Percentiles rank a stretch among this genome's conserved stretches.
Conservation (phyloP, 139 green algal genomes). For the Gonium pectorale region DNA sequence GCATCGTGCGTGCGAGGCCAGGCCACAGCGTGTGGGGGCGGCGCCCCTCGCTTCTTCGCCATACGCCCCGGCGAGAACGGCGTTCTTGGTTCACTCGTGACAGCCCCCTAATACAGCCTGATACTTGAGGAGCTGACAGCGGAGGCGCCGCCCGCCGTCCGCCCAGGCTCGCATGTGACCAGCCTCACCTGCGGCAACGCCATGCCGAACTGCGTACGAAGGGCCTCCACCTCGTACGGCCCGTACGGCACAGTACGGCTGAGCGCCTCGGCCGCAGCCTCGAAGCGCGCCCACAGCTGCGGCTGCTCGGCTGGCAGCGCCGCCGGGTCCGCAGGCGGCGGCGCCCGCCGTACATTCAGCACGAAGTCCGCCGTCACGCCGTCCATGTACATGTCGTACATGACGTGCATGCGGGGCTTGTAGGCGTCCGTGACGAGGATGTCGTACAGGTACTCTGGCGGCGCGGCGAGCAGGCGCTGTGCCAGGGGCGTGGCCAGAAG, state of each 20-base stretch:
- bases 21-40: too few species aligned
- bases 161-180: too few species aligned
- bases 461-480: background rate
- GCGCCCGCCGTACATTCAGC: constrained; percentile 56
- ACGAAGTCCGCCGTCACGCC: constrained; percentile 64
- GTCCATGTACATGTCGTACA: constrained; percentile 42
- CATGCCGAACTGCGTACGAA: constrained; percentile 15
- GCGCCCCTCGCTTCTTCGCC: too few species aligned
- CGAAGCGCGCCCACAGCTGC: constrained; percentile 42
- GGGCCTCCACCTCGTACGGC: constrained; percentile 16
- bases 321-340: background rate
- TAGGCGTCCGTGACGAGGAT: constrained; percentile 18
- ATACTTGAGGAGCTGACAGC: too few species aligned
- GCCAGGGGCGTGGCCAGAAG: constrained; percentile 3
- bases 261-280: background rate
- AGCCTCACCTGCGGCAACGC: constrained; percentile 39
- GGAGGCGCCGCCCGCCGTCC: too few species aligned
- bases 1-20: too few species aligned
- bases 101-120: too few species aligned
- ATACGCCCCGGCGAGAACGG: too few species aligned
- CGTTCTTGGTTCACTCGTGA: too few species aligned
- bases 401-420: constrained; percentile 40
- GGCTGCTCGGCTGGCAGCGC: constrained; percentile 26
- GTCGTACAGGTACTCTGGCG: background rate
- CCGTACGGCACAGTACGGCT: constrained; percentile 16